These are phyloP conservation scores for Diplodia seriata DNA, from an alignment of 2,329 filamentous ascomycete species.

Conservation along the genomic window DNA sequence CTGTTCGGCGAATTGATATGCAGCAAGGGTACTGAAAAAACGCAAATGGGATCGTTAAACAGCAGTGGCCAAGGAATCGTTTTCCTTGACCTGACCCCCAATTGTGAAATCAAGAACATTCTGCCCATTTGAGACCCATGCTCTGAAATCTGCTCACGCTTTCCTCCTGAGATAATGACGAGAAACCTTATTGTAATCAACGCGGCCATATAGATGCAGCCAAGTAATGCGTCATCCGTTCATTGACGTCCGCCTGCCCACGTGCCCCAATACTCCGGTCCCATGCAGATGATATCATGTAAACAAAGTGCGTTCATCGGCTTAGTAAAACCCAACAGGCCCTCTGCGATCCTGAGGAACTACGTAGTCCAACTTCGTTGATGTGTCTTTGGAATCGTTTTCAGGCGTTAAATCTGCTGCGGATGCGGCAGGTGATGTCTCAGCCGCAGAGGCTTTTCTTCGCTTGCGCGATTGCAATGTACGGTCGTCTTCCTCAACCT, in stretches of 20 bases:
- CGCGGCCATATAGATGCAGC: background rate
- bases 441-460: conserved; percentile 37
- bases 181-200: no score
- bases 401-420: background rate
- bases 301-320: background rate
- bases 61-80: background rate
- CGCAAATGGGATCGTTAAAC: background rate
- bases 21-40: background rate
- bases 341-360: conserved; percentile 7
- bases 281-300: background rate
- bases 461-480: conserved; percentile 55
- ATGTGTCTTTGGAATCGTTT: conserved; percentile 7
- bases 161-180: no score
- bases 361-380: conserved; percentile 3
- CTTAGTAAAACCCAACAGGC: conserved; percentile 12
- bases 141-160: background rate
- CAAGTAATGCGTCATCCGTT: background rate
- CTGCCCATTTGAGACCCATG: background rate
- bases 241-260: background rate
- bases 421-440: background rate
- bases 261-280: background rate
- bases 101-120: background rate
- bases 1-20: background rate
- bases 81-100: background rate
- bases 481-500: conserved; percentile 70